Base-by-base conservation (phyloP, 306 rosid genomes). In the Cucumis melo region DNA sequence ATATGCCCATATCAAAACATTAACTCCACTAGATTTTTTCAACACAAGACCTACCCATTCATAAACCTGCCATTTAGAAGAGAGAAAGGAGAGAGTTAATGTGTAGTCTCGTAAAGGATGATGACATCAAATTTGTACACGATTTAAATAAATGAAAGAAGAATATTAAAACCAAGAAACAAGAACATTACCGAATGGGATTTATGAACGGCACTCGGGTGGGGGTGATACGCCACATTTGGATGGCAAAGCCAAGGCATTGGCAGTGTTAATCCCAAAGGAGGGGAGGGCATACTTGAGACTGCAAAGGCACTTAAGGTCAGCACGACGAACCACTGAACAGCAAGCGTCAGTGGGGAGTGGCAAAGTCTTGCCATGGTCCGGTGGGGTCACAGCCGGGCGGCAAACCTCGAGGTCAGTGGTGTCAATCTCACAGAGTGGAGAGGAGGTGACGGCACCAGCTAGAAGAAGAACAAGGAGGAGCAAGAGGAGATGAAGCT, bases 161-260 rank as follows among this genome's bases (percentile, higher is more conserved):
- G 14, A 44, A 11, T 44, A 44, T 44, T 32, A 32, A 32, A 32
- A 32, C 4, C 34, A 32, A 10, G 12, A 41, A 46, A 60, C n/a
- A 27, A 24, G 4, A 27, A 60, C 39, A 11, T 61, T 61, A 62
- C 68, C 44, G 3, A 32, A 62, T 7, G 0, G 4, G 23, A 1
- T 16, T n/a, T 62, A 62, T 17, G 8, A 1, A 7, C 16, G 44
- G 1, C 68, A 62, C 68, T 62, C 68, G 12, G 44, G 44, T 0
- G 68, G 68, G 44, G 19, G 0, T 16, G 66, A 55, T 2, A 87
- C 39, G 59, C 88, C 90, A 80, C 96, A 93, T 74, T 82, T 88
- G 24, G 55, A 15, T 0, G 93, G 95, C 91, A 91, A 81, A 7
- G 86, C 87, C 79, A 91, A 74, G 55, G 96, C 98, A 17, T 73